Base-by-base conservation (phyloP, 2,329 filamentous ascomycete genomes). In the Stagonosporopsis chrysanthemi region DNA sequence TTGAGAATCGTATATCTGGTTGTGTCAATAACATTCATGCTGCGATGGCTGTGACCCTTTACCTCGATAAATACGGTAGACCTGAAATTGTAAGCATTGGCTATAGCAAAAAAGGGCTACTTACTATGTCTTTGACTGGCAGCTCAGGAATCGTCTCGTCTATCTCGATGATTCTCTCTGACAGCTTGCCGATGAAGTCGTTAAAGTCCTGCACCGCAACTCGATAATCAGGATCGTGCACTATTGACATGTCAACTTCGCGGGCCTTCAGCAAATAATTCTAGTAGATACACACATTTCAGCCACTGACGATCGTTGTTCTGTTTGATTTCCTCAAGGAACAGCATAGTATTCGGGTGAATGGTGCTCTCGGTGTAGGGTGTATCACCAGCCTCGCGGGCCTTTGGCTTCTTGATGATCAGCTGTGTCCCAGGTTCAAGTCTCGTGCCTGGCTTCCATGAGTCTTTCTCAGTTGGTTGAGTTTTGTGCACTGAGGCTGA, bases 121-220 rank as follows among this genome's bases (percentile, higher is more conserved):
- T 72, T 66, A 87, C 87, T 65, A 96, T 81, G 71, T 97, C 92
- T 75, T 96, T 95, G 51, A 89, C 81, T 1, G 93, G 93, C 22
- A 97, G 80, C 67, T 97, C 92, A 0, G 93, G 93, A 39, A 97
- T 86, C 1, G 92, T 96, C 52, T 89, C 86, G 72, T 97, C 93
- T 36, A 84, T 82, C 56, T 88, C 86, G 19, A 85, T 84, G 51
- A 97, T 82, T 60, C 86, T 88, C 58, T 88, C 82, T 1, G 89
- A 90, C 36, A 95, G 80, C 9, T 81, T 81, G 64, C 90, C 88
- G 33, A 95, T 85, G 69, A 93, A 97, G 1, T 86, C 85, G 44
- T 91, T 86, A 83, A 91, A 97, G 73, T 97, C 92, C 57, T 89
- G 88, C 56, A 92, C 84, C 1, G 92, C 86, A 52, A 87, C 83